These are phyloP conservation scores for Cyclotella sp. DNA, from an alignment of 108 stramenopile genomes.

Conservation along the genomic window DNA sequence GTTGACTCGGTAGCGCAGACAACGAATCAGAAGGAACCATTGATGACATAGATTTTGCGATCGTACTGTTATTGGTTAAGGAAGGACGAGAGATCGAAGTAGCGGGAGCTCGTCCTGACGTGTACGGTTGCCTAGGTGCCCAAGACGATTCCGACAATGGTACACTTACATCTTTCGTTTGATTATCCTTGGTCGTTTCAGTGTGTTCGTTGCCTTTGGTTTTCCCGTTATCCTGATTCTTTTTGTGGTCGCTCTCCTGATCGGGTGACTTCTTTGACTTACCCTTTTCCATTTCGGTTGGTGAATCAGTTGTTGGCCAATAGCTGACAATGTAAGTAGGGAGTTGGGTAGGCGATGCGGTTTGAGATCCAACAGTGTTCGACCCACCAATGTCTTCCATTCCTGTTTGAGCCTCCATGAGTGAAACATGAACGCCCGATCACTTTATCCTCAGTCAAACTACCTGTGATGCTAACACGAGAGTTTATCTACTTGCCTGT, in stretches of 20 bases:
- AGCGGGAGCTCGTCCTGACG: background rate
- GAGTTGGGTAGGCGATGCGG: background rate
- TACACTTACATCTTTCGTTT: background rate
- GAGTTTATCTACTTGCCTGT: no score
- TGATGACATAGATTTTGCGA: background rate
- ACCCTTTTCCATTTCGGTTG: slow-evolving; percentile 6
- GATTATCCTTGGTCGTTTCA: background rate
- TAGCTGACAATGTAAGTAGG: slow-evolving; percentile 11
- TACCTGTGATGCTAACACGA: no score
- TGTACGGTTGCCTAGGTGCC: background rate
- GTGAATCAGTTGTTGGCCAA: slow-evolving; percentile 10
- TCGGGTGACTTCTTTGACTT: background rate
- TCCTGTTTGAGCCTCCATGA: no score
- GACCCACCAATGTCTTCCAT: background rate
- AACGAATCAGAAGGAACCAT: background rate
- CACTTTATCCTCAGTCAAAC: no score
- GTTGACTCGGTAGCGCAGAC: background rate
- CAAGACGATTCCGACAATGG: background rate
- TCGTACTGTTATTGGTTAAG: background rate
- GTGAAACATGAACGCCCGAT: no score
- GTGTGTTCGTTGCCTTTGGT: background rate
- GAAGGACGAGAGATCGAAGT: background rate
- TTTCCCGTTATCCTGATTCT: background rate
- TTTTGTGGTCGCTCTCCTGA: background rate
- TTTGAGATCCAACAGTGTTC: background rate